These are phyloP conservation scores for Fusarium sp. DNA, from an alignment of 2,329 filamentous ascomycete genomes.

Conservation along the genomic window DNA sequence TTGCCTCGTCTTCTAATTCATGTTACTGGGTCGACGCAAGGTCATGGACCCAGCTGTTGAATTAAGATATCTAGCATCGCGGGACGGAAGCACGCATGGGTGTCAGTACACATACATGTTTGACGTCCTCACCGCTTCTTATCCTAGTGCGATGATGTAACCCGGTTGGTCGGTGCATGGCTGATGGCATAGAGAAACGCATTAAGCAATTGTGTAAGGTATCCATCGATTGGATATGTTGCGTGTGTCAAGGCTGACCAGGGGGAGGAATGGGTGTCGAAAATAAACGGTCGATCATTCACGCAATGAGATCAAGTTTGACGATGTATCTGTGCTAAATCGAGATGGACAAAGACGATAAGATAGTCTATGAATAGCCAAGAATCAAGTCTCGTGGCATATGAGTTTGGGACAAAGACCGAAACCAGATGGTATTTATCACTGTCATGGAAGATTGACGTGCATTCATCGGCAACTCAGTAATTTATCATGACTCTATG, in stretches of 20 bases:
- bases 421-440: neutral
- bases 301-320: slow-evolving; percentile 13
- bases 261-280: slow-evolving; percentile 13
- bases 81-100: slow-evolving; percentile 36
- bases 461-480: neutral
- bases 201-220: slow-evolving; percentile 36
- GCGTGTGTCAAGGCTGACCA: slow-evolving; percentile 22
- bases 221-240: slow-evolving; percentile 24
- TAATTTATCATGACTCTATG: slow-evolving; percentile 15
- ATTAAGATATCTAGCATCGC: slow-evolving; percentile 25
- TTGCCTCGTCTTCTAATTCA: slow-evolving; percentile 5
- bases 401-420: slow-evolving; percentile 10
- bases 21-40: slow-evolving; percentile 44
- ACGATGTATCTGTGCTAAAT: slow-evolving; percentile 12
- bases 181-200: slow-evolving; percentile 17
- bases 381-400: neutral
- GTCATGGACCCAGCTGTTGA: slow-evolving; percentile 27
- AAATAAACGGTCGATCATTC: slow-evolving; percentile 34
- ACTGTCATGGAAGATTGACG: neutral
- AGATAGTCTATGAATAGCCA: slow-evolving; percentile 5
- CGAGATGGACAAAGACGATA: slow-evolving; percentile 27
- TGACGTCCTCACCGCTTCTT: slow-evolving; percentile 44
- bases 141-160: slow-evolving; percentile 42
- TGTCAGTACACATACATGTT: slow-evolving; percentile 19
- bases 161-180: slow-evolving; percentile 38